Conservation (phyloP, 768 basidiomycete genomes). For the Russula vinacea region DNA sequence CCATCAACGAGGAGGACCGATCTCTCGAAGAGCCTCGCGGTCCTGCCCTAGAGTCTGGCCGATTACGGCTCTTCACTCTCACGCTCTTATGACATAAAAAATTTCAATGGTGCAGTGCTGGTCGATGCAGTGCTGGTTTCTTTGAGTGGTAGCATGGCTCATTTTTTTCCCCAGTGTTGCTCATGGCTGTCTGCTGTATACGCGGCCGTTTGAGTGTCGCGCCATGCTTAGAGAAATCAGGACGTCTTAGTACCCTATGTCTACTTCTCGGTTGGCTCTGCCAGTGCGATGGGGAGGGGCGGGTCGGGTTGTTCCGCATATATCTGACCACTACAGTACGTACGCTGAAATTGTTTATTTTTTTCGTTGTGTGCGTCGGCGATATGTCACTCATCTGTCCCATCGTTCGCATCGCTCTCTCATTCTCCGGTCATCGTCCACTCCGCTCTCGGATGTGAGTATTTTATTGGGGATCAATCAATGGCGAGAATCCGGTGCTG, state of each 20-base stretch:
- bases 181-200: slow-evolving; percentile 60
- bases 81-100: slow-evolving; percentile 1
- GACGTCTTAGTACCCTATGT: slow-evolving; percentile 79
- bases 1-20: neutral
- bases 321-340: slow-evolving; percentile 5
- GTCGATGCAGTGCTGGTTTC: no score
- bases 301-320: slow-evolving; percentile 77
- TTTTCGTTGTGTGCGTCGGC: no score
- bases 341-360: no score
- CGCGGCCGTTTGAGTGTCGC: slow-evolving; percentile 88
- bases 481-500: no score
- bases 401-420: no score
- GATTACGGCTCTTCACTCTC: slow-evolving; percentile 12
- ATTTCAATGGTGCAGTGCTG: no score
- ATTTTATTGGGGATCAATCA: no score
- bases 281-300: slow-evolving; percentile 45
- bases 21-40: no score
- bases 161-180: slow-evolving; percentile 78
- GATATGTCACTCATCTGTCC: no score
- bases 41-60: no score
- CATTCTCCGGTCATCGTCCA: no score
- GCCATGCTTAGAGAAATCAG: slow-evolving; percentile 65
- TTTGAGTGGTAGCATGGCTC: slow-evolving; percentile 83
- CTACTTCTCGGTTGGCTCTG: slow-evolving; percentile 40
- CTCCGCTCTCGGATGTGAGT: no score